Base-by-base conservation (phyloP, 169 alveolate genomes). In the Plasmodium cynomolgi region DNA sequence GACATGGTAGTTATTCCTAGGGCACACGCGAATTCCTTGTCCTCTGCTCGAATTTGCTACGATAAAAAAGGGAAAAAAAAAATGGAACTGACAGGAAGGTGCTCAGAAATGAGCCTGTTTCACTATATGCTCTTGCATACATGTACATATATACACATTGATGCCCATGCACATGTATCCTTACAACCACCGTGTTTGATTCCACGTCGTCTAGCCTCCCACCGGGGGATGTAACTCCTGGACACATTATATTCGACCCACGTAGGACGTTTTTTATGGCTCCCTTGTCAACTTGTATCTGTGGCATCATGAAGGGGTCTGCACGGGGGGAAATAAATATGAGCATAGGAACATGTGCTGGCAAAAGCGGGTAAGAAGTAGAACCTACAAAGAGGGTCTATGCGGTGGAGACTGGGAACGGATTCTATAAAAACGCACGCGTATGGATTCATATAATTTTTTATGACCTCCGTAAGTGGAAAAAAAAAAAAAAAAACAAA, bases 241-340 rank as follows among this genome's bases (percentile, higher is more conserved):
- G 99, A 73, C 99, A 97, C 99, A 99, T 98, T 83, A 99, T 97
- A 93, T 98, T 97, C 23, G 99, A 98, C 15, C 99, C 99, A 83
- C 99, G 96, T 1, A 99, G 95, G 20, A 98, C 98, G 95, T 97
- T 98, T 81, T 98, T 98, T 83, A 98, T 97, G 20, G 99, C 99
- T 5, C 99, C 99, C 84, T 97, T 97, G 94, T 99, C 99, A 31
- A 98, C 98, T 93, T 98, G 99, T 98, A 98, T 98, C 92, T 97
- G 97, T 47, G 99, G 99, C 99, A 99, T 96, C 98, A 99, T 98
- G 34, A 96, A 95, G 23, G 99, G 99, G 82, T 98, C 98, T 96
- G 95, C 71, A 95, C 50, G 84, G 88, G 77, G 73, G 41, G 72
- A 92, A 2, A 23, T 54, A 33, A 41, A 72, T 33, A 79, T 91